Evolutionary conservation across 441 rosid genomes (phyloP), one percentile per base, ranked within the genome.

Genomic region (Erodium trifolium): DNA sequence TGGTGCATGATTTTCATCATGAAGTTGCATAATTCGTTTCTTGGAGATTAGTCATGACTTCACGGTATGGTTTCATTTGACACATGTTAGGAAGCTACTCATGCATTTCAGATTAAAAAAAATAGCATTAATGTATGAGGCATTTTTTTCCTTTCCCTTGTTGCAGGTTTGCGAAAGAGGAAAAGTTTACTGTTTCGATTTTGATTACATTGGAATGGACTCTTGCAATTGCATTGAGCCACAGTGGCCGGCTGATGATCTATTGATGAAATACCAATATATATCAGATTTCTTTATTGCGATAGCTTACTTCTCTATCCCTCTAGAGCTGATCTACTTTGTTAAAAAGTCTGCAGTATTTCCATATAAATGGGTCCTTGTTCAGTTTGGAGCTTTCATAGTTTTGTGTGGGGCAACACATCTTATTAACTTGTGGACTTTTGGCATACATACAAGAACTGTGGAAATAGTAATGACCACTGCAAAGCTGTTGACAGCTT

Each of bases 291-390:
- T 94, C 88, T 88, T 94, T 73, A 94, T 94, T 35, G 99, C 99
- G 0, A 79, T 94, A 72, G 97, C 98, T 10, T 94, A 94, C 75
- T 94, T 94, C 71, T 94, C 98, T 2, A 94, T 94, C 73, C 99
- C 99, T 68, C 78, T 94, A 4, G 99, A 94, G 83, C 82, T 94
- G 59, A 90, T 94, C 69, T 94, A 92, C 74, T 94, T 94, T 66
- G 99, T 94, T 70, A 94, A 94, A 86, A 91, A 92, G 76, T 94
- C 99, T n/a, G 82, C 96, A 0, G 89, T 94, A 16, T 94, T 94
- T 67, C 99, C 99, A 6, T 94, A 94, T 72, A 75, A 89, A 82
- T 94, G 99, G 99, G 99, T 94, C n/a, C 97, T 94, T 68, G 97
- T 94, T 68, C 98, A 94, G 83, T 94, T 94, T 63, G 99, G 99